These are phyloP conservation scores for Trametes cingulata DNA, from an alignment of 768 basidiomycete genomes.

Conservation along the genomic window DNA sequence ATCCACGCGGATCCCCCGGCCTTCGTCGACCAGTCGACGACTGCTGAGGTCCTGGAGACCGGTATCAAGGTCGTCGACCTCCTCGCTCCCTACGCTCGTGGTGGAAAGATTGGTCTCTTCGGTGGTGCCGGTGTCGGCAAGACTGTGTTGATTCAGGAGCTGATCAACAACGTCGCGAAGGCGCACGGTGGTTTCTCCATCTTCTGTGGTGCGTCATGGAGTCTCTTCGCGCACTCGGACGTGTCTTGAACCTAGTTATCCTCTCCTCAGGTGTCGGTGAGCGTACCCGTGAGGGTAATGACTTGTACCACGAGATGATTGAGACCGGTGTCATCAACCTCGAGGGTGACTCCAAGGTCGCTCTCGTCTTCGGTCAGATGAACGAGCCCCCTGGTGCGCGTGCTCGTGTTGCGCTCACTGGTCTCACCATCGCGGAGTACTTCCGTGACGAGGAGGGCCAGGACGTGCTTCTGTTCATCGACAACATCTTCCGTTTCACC, in stretches of 20 bases:
- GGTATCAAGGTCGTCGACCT: constrained; percentile 99
- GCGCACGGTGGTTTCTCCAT: constrained; percentile 99
- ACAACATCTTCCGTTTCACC: constrained; percentile 99
- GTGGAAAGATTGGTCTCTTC: constrained; percentile 99
- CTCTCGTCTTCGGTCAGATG: constrained; percentile 99
- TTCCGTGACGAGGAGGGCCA: constrained; percentile 99
- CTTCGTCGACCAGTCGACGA: constrained; percentile 98
- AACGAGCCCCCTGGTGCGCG: constrained; percentile 99
- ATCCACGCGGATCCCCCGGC: constrained; percentile 98
- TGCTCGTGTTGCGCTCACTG: constrained; percentile 99
- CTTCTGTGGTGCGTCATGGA: constrained; percentile 75
- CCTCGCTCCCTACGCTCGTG: constrained; percentile 98
- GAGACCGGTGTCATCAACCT: constrained; percentile 99
- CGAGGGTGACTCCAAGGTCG: constrained; percentile 99
- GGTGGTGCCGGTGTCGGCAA: constrained; percentile 99
- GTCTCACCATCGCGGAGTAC: constrained; percentile 99
- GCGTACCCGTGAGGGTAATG: constrained; percentile 99
- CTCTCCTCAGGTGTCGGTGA: constrained; percentile 83
- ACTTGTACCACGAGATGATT: constrained; percentile 99
- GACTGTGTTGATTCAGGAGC: constrained; percentile 98
- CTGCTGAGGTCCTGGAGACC: constrained; percentile 98
- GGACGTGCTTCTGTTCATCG: constrained; percentile 99
- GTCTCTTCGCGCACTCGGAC: not conserved
- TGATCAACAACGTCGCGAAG: constrained; percentile 99
- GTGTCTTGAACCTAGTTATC: not conserved